Conservation (phyloP, 73 alveolate species). For the Blepharisma stoltei region DNA sequence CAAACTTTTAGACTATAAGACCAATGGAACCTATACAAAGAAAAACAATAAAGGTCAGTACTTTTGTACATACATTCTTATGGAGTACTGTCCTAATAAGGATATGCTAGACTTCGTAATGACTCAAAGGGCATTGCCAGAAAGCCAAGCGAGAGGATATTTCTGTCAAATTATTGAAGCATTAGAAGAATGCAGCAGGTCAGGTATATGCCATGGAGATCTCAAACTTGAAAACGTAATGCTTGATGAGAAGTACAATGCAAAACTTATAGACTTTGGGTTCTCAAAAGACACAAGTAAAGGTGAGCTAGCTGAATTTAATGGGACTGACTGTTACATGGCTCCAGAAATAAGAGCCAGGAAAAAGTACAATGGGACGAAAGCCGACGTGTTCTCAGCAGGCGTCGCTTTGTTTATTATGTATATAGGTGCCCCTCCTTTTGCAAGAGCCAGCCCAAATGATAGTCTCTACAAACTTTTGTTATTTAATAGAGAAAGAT, state of each 20-base stretch:
- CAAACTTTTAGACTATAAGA: constrained; percentile 39
- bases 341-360: constrained; percentile 65
- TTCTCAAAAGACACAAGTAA: constrained; percentile 37
- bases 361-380: constrained; percentile 51
- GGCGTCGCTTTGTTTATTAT: constrained; percentile 68
- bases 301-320: constrained; percentile 32
- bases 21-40: constrained; percentile 36
- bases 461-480: constrained; percentile 32
- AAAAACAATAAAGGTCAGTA: constrained; percentile 26
- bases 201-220: constrained; percentile 64
- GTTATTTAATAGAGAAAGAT: not conserved
- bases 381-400: constrained; percentile 60
- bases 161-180: constrained; percentile 59
- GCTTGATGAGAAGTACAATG: constrained; percentile 49
- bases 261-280: constrained; percentile 70
- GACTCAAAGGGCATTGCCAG: constrained; percentile 42
- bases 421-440: constrained; percentile 56
- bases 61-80: constrained; percentile 33
- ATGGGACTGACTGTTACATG: constrained; percentile 54
- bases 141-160: constrained; percentile 42
- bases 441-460: constrained; percentile 27
- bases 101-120: constrained; percentile 62
- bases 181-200: constrained; percentile 46
- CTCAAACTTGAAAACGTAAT: constrained; percentile 67
- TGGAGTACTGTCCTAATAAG: constrained; percentile 58